phyloP scores from a whole-genome alignment of 2,329 filamentous ascomycete genomes.

The Ophiostoma perfectum region DNA sequence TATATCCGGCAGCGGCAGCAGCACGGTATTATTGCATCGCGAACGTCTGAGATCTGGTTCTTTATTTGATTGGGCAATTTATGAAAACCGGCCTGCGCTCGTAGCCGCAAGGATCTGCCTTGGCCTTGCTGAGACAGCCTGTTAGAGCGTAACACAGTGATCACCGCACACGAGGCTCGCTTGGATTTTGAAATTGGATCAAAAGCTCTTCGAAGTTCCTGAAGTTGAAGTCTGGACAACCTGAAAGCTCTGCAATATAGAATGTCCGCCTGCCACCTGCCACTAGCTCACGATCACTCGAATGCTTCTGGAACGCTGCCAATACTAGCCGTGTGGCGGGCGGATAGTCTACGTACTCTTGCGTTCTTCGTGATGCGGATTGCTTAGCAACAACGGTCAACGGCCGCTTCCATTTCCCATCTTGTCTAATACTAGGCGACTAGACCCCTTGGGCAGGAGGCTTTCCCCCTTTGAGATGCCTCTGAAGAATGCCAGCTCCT shows the following conservation, averaged over 20 bases:
- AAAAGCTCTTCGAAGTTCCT: no score
- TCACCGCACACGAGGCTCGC: background rate
- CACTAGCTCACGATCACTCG: no score
- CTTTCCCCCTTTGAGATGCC: background rate
- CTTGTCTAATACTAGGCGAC: background rate
- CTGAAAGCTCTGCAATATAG: no score
- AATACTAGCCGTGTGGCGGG: background rate
- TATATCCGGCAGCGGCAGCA: no score
- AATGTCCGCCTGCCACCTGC: no score
- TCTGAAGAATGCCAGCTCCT: background rate
- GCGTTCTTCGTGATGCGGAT: background rate
- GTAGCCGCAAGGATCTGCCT: background rate
- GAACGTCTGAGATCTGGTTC: no score
- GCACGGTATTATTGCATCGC: no score
- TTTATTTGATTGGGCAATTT: no score
- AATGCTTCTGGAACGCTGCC: background rate
- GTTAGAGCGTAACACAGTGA: constrained; percentile 1
- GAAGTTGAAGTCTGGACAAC: no score
- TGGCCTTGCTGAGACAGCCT: background rate
- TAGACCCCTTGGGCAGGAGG: background rate
- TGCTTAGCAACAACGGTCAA: background rate
- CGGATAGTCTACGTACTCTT: background rate
- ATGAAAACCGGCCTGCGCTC: background rate
- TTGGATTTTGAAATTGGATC: no score
- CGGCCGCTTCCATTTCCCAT: background rate